Evolutionary conservation across 345 rosid genomes (phyloP).

Genomic region (Rhodomyrtus tomentosa): DNA sequence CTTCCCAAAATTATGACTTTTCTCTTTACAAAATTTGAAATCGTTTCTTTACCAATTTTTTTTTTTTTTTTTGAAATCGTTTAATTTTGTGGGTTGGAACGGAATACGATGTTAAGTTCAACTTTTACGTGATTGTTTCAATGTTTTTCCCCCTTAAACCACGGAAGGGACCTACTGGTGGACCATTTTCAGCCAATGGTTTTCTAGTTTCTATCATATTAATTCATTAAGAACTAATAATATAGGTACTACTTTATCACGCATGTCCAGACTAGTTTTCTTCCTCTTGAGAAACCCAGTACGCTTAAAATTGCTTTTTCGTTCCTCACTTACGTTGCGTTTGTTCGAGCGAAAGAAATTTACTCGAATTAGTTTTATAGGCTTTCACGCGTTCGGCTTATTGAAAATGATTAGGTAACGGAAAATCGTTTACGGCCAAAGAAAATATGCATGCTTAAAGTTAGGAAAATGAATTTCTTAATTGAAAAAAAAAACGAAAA

Average conservation of each 20-base stretch:
- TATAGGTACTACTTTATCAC: not conserved
- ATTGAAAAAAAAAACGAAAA: too few relatives aligned
- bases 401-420: not conserved
- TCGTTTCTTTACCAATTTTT: too few relatives aligned
- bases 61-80: not conserved
- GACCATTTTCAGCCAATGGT: not conserved
- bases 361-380: accelerated
- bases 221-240: too few relatives aligned
- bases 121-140: not conserved
- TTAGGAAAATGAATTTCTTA: not conserved
- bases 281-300: not conserved
- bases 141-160: not conserved
- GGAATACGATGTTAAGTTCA: not conserved
- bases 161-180: not conserved
- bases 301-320: not conserved
- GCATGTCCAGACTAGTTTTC: not conserved
- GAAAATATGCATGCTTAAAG: not conserved
- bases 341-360: not conserved
- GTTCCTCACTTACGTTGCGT: not conserved
- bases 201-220: not conserved
- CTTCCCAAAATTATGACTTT: not conserved
- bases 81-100: not conserved
- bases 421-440: not conserved
- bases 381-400: not conserved
- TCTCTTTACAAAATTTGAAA: not conserved